Evolutionary conservation across 73 alveolate genomes (phyloP).

Genomic region (Loxodes magnus): DNA sequence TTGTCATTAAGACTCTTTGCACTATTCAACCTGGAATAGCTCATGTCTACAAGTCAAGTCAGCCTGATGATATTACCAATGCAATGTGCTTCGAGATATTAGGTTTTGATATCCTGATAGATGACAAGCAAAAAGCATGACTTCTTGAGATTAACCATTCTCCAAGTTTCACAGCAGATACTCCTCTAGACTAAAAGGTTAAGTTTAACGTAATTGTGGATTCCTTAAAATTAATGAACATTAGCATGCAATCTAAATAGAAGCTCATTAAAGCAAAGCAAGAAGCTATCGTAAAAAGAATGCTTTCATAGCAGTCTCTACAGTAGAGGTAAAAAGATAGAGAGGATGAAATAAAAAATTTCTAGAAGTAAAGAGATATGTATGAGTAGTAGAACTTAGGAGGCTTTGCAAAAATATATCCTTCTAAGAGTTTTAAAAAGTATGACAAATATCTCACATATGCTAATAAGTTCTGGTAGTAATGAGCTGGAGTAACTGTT

Average conservation of each 20-base stretch:
- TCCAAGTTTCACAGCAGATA: slow-evolving; percentile 35
- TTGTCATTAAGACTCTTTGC: slow-evolving; percentile 43
- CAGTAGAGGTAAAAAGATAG: slow-evolving; percentile 22
- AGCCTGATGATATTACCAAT: slow-evolving; percentile 32
- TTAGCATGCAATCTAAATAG: slow-evolving; percentile 10
- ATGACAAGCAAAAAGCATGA: slow-evolving; percentile 27
- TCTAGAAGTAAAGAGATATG: slow-evolving; percentile 21
- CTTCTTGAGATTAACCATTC: slow-evolving; percentile 40
- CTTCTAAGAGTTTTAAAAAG: slow-evolving; percentile 5
- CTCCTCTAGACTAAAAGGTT: slow-evolving; percentile 29
- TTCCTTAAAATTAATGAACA: slow-evolving; percentile 19
- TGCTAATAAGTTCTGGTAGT: background rate
- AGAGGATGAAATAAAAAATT: slow-evolving; percentile 9
- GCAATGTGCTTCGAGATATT: slow-evolving; percentile 48
- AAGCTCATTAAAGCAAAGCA: slow-evolving; percentile 4
- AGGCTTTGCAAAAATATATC: slow-evolving; percentile 22
- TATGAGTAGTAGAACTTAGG: slow-evolving; percentile 33
- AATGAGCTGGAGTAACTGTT: slow-evolving; percentile 12
- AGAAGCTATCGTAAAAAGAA: slow-evolving; percentile 15
- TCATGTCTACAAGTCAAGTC: slow-evolving; percentile 40
- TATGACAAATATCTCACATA: background rate
- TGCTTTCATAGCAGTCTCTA: background rate
- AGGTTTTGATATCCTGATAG: slow-evolving; percentile 36
- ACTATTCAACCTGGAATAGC: slow-evolving; percentile 42
- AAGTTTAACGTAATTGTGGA: slow-evolving; percentile 17